Evolutionary conservation across 306 rosid species (phyloP).

Genomic region (Cicer bijugum): DNA sequence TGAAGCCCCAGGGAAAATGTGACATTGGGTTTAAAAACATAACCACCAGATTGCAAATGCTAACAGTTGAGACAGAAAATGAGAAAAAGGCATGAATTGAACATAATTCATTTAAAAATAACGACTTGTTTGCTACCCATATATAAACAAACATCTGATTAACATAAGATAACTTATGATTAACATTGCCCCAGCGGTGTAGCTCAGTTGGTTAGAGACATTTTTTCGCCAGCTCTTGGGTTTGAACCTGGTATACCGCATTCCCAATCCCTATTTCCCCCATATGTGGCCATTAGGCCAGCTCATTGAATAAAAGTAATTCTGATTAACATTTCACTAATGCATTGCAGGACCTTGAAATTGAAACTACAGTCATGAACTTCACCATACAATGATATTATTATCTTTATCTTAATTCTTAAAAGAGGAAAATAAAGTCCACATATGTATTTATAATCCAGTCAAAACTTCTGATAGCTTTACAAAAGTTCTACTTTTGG

Average conservation of each 20-base stretch:
- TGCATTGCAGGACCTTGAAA: constrained; percentile 32
- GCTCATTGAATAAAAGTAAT: neutral
- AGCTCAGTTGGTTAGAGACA: too few species aligned
- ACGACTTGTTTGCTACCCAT: neutral
- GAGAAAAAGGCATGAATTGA: neutral
- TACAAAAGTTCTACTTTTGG: constrained; percentile 8
- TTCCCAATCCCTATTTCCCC: too few species aligned
- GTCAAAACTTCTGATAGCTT: constrained; percentile 22
- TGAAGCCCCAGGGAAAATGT: constrained; percentile 21
- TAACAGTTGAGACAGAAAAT: constrained; percentile 19
- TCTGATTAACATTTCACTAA: constrained; percentile 2
- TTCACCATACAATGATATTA: constrained; percentile 7
- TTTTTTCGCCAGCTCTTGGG: too few species aligned
- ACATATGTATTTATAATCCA: constrained; percentile 24
- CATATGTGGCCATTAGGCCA: too few species aligned
- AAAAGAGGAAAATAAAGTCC: constrained; percentile 14
- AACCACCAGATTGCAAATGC: neutral
- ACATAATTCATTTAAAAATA: neutral
- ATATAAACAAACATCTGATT: neutral
- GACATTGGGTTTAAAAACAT: neutral
- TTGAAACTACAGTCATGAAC: constrained; percentile 4
- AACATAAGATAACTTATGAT: neutral
- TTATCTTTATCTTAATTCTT: constrained; percentile 4
- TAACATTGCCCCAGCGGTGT: too few species aligned
- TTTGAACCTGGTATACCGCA: too few species aligned